Base-by-base conservation (phyloP, 1,284 basidiomycete genomes). In the Tilletiaria anomala region DNA sequence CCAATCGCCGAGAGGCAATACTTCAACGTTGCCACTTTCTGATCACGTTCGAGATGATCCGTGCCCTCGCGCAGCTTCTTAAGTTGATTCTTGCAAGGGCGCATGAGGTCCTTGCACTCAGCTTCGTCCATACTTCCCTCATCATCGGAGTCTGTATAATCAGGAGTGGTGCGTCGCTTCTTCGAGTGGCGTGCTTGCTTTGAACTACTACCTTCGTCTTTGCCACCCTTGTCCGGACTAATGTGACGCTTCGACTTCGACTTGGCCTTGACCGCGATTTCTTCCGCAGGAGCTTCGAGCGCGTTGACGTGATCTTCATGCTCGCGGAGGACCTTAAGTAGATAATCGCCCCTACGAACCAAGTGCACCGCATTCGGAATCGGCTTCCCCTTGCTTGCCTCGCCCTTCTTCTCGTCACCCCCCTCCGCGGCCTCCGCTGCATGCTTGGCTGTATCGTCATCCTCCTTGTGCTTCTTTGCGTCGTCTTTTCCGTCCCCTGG, bases 331-430 rank as follows among this genome's bases (percentile, higher is more conserved):
- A 89, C 74, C 47, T 86, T 77, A 51, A 87, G 74, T 47, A 97
- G 75, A 70, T 91, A 97, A 69, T 97, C 93, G 23, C 88, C 89
- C 42, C 93, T 78, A 37, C 93, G 82, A 32, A 94, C 91, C 32
- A 99, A 80, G 69, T 99, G 93, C 47, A 99, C 91, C 16, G 88
- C 85, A 54, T 87, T 89, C 14, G 89, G 89, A 54, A 91, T 83
- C 8, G 40, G 36, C 33, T 42, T 42, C n/a, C 48, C 40, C 40
- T 46, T 53, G 44, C 62, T 56, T 44, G 50, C 52, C 41, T 48
- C 49, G 21, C 44, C 45, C 16, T 36, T 38, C 19, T 50, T 44
- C 10, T 37, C 29, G 6, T n/a, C 33, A 21, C 37, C 20, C 16
- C 23, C 42, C 37, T 42, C 45, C n/a, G 75, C 50, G 75, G 51